Base-by-base conservation (phyloP, 164 flowering plant species). In the Aristolochia contorta region DNA sequence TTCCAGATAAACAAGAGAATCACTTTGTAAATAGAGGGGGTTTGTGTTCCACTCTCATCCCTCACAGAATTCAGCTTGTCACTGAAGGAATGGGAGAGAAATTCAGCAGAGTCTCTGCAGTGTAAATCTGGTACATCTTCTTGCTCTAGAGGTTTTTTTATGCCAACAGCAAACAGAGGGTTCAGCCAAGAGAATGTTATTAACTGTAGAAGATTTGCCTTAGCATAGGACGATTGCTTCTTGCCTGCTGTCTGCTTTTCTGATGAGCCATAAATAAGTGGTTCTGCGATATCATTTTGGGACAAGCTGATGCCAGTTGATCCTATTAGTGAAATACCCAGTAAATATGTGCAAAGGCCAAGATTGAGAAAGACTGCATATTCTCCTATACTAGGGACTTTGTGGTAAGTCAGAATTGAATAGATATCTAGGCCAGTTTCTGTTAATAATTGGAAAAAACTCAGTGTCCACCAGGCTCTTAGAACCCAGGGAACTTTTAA, bases 111-210 rank as follows among this genome's bases (percentile, higher is more conserved):
- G 75, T 89, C 95, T 53, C 78, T 87, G 56, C 71, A 56, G 51
- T 80, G 76, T 15, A 91, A 76, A 54, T 86, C 84, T 19, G 98
- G 98, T 45, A 91, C 70, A 7, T 89, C 91, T 65, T 83, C 82
- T 64, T 69, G 84, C 56, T 86, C 91, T 0, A 91, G 86, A 16
- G 98, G 82, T 77, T 84, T 89, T 76, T 78, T 80, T 57, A 60
- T 54, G 22, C 98, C 96, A 47, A 78, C 72, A 27, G 77, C 75
- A 70, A 91, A 89, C 61, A 89, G 68, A 45, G 94, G 91, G 61
- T 79, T 89, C 57, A 89, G 84, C 98, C 98, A 91, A 30, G 98
- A 89, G 78, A 86, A 91, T 65, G 92, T 86, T 23, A 91, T 57
- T 4, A 85, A 89, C 59, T 86, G 91, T 60, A 81, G 51, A 64